Conservation (phyloP, 208 protist species). For the Trypanosoma melophagium region DNA sequence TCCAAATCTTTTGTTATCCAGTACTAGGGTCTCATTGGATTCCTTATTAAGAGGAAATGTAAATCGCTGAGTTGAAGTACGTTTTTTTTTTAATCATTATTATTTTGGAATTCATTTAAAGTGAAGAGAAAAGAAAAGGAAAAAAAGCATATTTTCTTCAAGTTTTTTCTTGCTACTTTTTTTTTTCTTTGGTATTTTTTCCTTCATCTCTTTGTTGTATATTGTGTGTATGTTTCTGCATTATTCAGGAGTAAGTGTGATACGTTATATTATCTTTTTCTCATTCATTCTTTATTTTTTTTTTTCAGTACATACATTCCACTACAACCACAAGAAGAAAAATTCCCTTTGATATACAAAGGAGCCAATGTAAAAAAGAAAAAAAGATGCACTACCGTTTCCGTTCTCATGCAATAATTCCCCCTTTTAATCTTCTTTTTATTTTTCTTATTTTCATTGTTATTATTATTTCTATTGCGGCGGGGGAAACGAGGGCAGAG, state of each 20-base stretch:
- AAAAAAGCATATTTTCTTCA: not conserved
- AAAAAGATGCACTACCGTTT: no score
- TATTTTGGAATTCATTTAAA: no score
- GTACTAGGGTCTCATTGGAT: not conserved
- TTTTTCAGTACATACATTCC: no score
- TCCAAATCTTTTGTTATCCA: constrained; percentile 4
- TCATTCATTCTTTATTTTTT: no score
- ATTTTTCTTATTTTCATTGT: not conserved
- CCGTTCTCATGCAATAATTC: no score
- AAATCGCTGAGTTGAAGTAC: not conserved
- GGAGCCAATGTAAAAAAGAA: no score
- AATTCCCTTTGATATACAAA: no score
- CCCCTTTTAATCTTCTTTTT: no score
- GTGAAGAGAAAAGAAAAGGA: not conserved
- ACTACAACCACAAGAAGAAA: no score
- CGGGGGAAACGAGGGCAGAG: no score
- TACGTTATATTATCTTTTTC: no score
- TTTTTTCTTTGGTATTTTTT: constrained; percentile 7
- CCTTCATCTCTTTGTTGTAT: not conserved
- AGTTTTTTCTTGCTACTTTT: constrained; percentile 19
- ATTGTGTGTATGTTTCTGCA: not conserved
- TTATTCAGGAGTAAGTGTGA: no score
- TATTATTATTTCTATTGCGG: not conserved
- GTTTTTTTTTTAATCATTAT: not conserved
- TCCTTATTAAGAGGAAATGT: constrained; percentile 1